Percentiles rank a stretch among this genome's conserved stretches.
Conservation (phyloP, 148 eudicot genomes). For the Dianthus caryophyllus region DNA sequence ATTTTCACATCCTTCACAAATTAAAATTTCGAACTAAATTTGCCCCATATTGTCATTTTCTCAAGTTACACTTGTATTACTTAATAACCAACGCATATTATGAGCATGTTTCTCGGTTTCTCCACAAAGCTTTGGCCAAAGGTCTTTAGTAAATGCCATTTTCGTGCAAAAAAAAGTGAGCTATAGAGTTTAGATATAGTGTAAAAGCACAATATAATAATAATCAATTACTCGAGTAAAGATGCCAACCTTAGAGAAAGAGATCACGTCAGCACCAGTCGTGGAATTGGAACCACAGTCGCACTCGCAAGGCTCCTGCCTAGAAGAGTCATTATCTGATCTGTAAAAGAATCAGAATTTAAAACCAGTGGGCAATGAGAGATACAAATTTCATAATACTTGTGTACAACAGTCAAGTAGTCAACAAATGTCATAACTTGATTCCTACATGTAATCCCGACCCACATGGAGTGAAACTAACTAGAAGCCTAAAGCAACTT, state of each 20-base stretch:
- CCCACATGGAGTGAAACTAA: background rate
- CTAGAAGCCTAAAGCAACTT: background rate
- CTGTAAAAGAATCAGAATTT: constrained; percentile 13
- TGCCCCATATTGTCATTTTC: background rate
- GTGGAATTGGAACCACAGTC: constrained; percentile 19
- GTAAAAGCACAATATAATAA: background rate
- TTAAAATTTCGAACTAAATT: background rate
- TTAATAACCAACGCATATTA: background rate
- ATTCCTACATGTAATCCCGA: background rate
- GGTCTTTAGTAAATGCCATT: too few relatives aligned
- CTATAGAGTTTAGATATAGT: too few relatives aligned
- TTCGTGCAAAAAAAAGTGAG: too few relatives aligned
- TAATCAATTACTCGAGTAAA: background rate
- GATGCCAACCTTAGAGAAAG: constrained; percentile 16
- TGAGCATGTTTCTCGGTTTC: background rate
- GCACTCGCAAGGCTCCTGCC: constrained; percentile 23
- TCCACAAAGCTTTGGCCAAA: background rate
- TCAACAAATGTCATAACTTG: background rate
- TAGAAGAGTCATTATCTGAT: constrained; percentile 16
- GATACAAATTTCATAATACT: background rate
- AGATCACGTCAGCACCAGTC: constrained; percentile 13
- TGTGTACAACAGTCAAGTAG: background rate
- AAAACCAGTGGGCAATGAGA: background rate
- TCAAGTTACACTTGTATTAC: background rate
- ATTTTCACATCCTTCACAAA: background rate